A percentile compares a stretch with the other conserved stretches of the same genome.
phyloP scores from a whole-genome alignment of 192 early-diverging fungal species.

The Oehlia diaphana region DNA sequence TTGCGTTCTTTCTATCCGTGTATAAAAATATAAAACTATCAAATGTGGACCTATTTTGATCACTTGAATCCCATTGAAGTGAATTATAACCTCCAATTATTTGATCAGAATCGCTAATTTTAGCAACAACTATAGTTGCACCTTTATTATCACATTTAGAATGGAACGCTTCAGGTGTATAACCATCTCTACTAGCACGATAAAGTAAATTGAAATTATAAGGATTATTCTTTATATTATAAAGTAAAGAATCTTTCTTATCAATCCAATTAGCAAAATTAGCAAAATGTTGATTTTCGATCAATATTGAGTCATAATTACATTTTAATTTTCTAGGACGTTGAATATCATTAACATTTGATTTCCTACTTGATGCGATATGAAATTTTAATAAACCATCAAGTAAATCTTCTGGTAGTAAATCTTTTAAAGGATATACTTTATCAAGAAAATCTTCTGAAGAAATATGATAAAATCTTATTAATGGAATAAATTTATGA shows the following conservation, averaged over 20 bases:
- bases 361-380: neutral
- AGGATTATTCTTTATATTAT: neutral
- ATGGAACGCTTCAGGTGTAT: neutral
- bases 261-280: neutral
- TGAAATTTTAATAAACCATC: neutral
- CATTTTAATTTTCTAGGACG: neutral
- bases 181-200: conserved; percentile 9
- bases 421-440: neutral
- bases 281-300: neutral
- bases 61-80: neutral
- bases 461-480: neutral
- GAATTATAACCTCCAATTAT: conserved; percentile 19
- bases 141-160: neutral
- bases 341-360: neutral
- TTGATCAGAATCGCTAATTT: neutral
- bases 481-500: neutral
- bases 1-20: neutral
- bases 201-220: neutral
- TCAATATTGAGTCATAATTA: neutral
- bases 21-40: neutral
- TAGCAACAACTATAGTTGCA: neutral
- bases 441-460: conserved; percentile 2
- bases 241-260: neutral
- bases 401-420: neutral
- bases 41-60: neutral